Evolutionary conservation across 164 flowering plant species (phyloP), one percentile per base, ranked within the genome.

Genomic region (Annona squamosa): DNA sequence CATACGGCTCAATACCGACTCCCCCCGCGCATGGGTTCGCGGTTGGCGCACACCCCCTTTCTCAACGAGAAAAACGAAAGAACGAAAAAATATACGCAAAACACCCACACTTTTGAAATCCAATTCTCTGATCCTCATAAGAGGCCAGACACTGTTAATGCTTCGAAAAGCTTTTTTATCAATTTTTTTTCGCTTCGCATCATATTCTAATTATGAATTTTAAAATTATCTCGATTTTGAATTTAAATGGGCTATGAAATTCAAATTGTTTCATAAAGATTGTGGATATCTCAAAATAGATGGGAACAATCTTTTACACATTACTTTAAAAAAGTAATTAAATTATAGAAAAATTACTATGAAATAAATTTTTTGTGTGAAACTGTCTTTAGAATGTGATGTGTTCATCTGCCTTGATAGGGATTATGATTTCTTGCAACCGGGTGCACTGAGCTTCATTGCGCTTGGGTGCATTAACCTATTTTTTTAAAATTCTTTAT

Each of bases 1-100:
- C 67, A 41, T 46, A 69, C 63, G 3, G 46, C 9, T 81, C 81
- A 79, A 65, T 79, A 79, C 42, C 73, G 7, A 43, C 43, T 5
- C 43, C 17, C 43, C 16, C 46, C 43, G 3, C 45, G 1, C 2
- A 7, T 26, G 7, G 72, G 43, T 2, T 13, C 3, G 2, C 41
- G 37, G 37, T 26, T 59, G 18, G 4, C n/a, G 18, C 63, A 13
- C 3, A 59, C 63, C 18, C 63, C n/a, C n/a, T 3, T 18, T 59
- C n/a, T 59, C n/a, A 18, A 59, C 13, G 63, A 5, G 0, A 16
- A 13, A 3, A 59, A 13, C 3, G n/a, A 13, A 0, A 13, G 13
- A 59, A 59, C n/a, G 63, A 18, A 16, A 3, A 13, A 3, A 59
- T 3, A 16, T 7, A 16, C 63, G 13, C n/a, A 3, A 10, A 16